Evolutionary conservation across 1,284 basidiomycete genomes (phyloP).

Genomic region (Ganoderma lucidum): DNA sequence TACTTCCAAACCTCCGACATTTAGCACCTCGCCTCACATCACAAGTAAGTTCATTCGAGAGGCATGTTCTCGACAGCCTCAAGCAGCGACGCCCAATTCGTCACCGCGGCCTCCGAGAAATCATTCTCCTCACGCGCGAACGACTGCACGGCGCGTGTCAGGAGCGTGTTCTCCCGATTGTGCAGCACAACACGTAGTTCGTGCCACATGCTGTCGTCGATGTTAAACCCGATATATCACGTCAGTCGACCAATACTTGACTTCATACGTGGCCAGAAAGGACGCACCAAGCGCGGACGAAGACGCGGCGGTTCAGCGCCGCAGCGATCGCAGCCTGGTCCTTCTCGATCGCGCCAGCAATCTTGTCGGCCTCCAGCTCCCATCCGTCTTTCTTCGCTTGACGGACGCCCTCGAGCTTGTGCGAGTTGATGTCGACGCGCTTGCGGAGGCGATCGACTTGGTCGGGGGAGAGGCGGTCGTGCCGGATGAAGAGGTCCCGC

Average conservation of each 20-base stretch:
- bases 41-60: conserved; percentile 61
- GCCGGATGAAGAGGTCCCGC: conserved; percentile 84
- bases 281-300: conserved; percentile 82
- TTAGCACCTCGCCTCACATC: not conserved
- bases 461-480: conserved; percentile 85
- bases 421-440: conserved; percentile 77
- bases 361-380: conserved; percentile 83
- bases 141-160: conserved; percentile 76
- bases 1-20: not conserved
- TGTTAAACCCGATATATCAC: not conserved
- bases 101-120: conserved; percentile 66
- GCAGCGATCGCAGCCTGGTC: conserved; percentile 79
- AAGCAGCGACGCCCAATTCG: conserved; percentile 78
- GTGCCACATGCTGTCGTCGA: conserved; percentile 82
- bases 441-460: conserved; percentile 88
- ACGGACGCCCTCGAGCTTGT: conserved; percentile 80
- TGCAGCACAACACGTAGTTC: conserved; percentile 89
- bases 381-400: conserved; percentile 78
- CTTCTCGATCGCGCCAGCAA: conserved; percentile 73
- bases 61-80: conserved; percentile 85
- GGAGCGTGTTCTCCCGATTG: conserved; percentile 84
- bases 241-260: not conserved
- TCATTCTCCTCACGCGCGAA: conserved; percentile 78
- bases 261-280: not conserved
- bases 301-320: conserved; percentile 78